Evolutionary conservation across 2,329 filamentous ascomycete genomes (phyloP), one percentile per base, ranked within the genome.

Genomic region (Apiospora koreana): DNA sequence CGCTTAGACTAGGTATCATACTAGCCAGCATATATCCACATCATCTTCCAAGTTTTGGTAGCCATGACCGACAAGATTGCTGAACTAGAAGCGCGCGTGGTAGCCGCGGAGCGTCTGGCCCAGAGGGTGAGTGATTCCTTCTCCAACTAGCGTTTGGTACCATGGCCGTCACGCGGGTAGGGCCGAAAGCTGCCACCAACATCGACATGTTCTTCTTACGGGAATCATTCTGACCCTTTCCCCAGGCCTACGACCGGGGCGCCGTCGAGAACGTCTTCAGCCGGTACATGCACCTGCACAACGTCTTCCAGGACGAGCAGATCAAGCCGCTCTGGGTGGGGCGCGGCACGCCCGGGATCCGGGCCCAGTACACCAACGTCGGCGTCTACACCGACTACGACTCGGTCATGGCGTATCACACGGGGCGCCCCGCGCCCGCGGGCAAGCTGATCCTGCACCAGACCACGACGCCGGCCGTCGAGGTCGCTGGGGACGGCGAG

Each of bases 261-360:
- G 31, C 54, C 31, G 54, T 62, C 54, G 54, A 62, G 54, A 62
- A 62, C 54, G 54, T 62, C 54, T 62, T 62, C 54, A 62, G 54
- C 54, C 54, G 54, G 54, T 62, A 62, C 54, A 62, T 62, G 54
- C 54, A 62, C 54, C 54, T 62, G 28, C 54, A 62, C 54, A 62
- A 62, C 31, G 54, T 62, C 1, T 62, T 62, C 54, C 18, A 12
- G 18, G 54, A 62, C 54, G 54, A 62, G 16, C 54, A 62, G 54
- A 62, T 62, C 54, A 62, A 62, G 54, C 54, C 54, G 8, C 28
- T 62, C 5, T 62, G 54, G 54, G 54, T 62, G 8, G 8, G 18
- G 31, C 21, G 54, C 54, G 54, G 54, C 54, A 62, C 54, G 28
- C 54, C 54, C 0, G 54, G 54, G 54, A 62, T 62, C 54, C 54